Base-by-base conservation (phyloP, 179 eudicot genomes). In the Heliamphora pulchella region DNA sequence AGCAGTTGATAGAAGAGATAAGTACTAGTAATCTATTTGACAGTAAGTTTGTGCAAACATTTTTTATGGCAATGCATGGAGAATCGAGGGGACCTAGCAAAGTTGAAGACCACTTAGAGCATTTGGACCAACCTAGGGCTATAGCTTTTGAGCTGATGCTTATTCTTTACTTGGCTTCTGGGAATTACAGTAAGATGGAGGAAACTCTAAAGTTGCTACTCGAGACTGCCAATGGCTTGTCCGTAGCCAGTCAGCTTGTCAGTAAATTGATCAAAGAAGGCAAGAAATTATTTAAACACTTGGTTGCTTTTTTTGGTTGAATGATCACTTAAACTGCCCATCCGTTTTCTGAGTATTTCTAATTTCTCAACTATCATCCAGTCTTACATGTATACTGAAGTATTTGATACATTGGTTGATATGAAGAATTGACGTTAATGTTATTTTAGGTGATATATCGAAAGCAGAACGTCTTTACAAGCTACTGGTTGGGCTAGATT, bases 101-200 rank as follows among this genome's bases (percentile, higher is more conserved):
- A 78, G 54, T 43, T 44, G 85, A 85, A 74, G 84, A 69, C 65
- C 59, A 51, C 41, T 79, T 82, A 70, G 81, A 79, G 76, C 79
- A 86, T 82, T 82, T 80, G 67, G 91, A 85, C 31, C 74, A 82
- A 74, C 83, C 83, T 61, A 84, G 83, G 77, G 47, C 76, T 51
- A 18, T 84, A 82, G 98, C 95, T 65, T 68, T 90, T 75, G 91
- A 86, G 86, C 81, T 87, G 77, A 84, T 90, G 83, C 84, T 94
- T 79, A 84, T 78, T 81, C 85, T 94, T 70, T 87, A 88, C 86
- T 77, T 89, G 83, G 85, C 88, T 61, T 76, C 79, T 82, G 85
- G 84, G 54, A 79, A 85, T 69, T 76, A 39, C 53, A 57, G 51
- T 72, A 90, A 83, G 86, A 74, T 81, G 59, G 87, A 86, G 81